These are phyloP conservation scores for Botrytis tulipae DNA, from an alignment of 2,329 filamentous ascomycete genomes.

Conservation along the genomic window DNA sequence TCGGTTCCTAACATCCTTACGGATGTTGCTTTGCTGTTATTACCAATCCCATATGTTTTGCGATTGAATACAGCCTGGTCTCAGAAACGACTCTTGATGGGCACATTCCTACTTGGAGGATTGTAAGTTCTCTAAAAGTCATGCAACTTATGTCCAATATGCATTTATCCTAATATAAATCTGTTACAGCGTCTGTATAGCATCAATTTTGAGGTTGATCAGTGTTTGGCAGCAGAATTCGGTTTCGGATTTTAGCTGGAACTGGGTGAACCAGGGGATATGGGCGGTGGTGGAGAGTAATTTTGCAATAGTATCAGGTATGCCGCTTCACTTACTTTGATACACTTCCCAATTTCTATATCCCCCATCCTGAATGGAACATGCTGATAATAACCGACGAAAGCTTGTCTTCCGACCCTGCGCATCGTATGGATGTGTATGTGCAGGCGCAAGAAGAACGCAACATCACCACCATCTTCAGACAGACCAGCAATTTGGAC, in stretches of 20 bases:
- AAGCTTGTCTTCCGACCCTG: background rate
- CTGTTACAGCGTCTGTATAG: background rate
- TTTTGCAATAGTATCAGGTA: background rate
- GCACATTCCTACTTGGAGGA: background rate
- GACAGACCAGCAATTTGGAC: background rate
- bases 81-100: background rate
- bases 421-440: background rate
- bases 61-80: background rate
- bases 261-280: background rate
- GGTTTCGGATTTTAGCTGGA: background rate
- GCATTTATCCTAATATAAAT: background rate
- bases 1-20: background rate
- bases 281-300: background rate
- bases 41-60: background rate
- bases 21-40: background rate
- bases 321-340: background rate
- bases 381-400: background rate
- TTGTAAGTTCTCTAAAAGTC: background rate
- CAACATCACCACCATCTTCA: background rate
- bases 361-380: background rate
- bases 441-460: background rate
- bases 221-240: background rate
- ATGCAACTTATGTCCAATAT: background rate
- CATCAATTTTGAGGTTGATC: background rate
- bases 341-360: background rate